Evolutionary conservation across 1,284 basidiomycete genomes (phyloP), one percentile per base, ranked within the genome.

Genomic region (Sparassis latifolia): DNA sequence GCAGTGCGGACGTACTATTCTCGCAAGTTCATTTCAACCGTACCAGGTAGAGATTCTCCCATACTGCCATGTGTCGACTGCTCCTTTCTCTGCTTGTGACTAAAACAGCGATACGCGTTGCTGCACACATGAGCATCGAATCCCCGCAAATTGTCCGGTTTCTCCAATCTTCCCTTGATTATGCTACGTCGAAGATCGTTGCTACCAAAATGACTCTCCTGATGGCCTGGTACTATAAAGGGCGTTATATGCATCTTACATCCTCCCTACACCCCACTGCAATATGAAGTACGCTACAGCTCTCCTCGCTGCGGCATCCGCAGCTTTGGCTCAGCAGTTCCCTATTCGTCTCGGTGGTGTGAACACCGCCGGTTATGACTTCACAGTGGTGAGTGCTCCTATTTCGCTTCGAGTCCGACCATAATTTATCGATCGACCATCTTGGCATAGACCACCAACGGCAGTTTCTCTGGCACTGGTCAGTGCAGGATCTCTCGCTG

Each of bases 391-490:
- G 42, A 39, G 65, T 60, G 40, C 35, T 12, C 7, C 35, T 6
- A 6, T 37, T 37, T 6, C 35, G 35, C 20, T 20, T 20, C 20
- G 20, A 20, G 20, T 20, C 20, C 20, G 20, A 20, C 20, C 20
- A 20, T 20, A 20, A 20, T 20, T 20, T 20, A 20, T 20, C 20
- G 20, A 20, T 20, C 20, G 20, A 20, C 20, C 20, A 20, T 20
- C 20, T 20, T 20, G 20, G 20, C 20, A 20, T 20, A 68, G 65
- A 57, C 61, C 7, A 77, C 74, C 1, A 65, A 75, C 55, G 76
- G 74, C 4, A 71, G 69, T 44, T 75, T 71, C 65, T 71, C 58
- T 33, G 70, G 68, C 20, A 69, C 67, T 33, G 66, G 67, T 53
- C 32, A 20, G 44, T 43, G 5, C 27, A 30, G 46, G 27, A 20